Base-by-base conservation (phyloP, 2,329 filamentous ascomycete genomes). In the Cryphonectria japonica region DNA sequence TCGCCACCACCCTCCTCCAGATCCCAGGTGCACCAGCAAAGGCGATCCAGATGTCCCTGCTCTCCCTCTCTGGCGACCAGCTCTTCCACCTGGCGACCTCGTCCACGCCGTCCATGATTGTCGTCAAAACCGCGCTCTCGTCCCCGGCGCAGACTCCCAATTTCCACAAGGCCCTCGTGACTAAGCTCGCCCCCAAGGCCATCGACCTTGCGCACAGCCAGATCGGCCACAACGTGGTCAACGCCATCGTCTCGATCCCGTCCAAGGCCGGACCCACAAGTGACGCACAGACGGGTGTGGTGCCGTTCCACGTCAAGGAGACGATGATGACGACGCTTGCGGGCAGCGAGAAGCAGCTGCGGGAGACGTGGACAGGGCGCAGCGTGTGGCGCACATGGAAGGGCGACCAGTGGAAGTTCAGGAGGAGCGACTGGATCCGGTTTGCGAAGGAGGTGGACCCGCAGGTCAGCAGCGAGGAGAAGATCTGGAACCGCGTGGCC, bases 1-100 rank as follows among this genome's bases (percentile, higher is more conserved):
- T 99, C 39, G 91, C 93, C 11, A 91, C 96, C 73, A 84, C 92
- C 4, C 92, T 99, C 84, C 88, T 98, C 66, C 83, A 88, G 9
- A 91, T 93, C 37, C 88, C 92, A 0, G 93, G 93, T 0, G 80
- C 87, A 0, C 84, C 95, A 1, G 86, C 88, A 70, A 88, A 88
- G 66, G 86, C 95, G 14, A 87, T 97, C 43, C 93, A 96, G 78
- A 87, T 90, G 22, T 88, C 91, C n/a, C 81, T 96, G 34, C 82
- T 91, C 29, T 84, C 88, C 4, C 85, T 92, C 74, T 83, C 85
- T 14, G 79, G 82, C 62, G 87, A 84, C 68, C 86, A 83, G 32
- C 84, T 91, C 69, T 78, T 93, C 43, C 83, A 85, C 54, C 88
- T 98, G 68, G 90, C 93, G 37, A 91, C 82, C 1, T 79, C 82